Conservation (phyloP, 208 protist species). For the Porcisia deanei region DNA sequence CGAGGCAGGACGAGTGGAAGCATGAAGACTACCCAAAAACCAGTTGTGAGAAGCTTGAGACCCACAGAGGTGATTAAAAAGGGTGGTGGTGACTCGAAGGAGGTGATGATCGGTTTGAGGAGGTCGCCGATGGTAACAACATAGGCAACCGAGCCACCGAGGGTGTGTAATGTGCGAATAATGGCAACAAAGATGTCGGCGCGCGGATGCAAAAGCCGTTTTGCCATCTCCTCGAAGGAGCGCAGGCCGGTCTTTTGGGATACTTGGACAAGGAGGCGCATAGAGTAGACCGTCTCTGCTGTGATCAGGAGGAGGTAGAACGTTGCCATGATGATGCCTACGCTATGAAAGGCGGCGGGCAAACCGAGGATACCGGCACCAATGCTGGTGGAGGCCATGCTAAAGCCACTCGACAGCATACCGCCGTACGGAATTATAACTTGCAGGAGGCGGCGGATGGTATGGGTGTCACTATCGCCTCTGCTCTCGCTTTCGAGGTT, state of each 20-base stretch:
- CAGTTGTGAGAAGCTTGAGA: slow-evolving; percentile 19
- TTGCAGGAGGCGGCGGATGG: slow-evolving; percentile 13
- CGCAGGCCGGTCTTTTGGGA: slow-evolving; percentile 28
- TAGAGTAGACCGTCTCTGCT: slow-evolving; percentile 41
- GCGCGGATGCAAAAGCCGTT: slow-evolving; percentile 28
- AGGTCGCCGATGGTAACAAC: slow-evolving; percentile 53
- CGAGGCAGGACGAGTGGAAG: slow-evolving; percentile 50
- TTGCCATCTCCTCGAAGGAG: slow-evolving; percentile 42
- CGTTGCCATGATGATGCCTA: slow-evolving; percentile 36
- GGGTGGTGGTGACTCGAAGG: slow-evolving; percentile 8
- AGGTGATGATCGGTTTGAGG: slow-evolving; percentile 33
- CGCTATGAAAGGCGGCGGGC: slow-evolving; percentile 41
- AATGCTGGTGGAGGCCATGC: slow-evolving; percentile 41
- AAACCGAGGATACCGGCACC: slow-evolving; percentile 35
- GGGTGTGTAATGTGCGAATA: slow-evolving; percentile 34
- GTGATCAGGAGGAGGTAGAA: slow-evolving; percentile 40
- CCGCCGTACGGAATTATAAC: slow-evolving; percentile 46
- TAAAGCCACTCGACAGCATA: slow-evolving; percentile 42
- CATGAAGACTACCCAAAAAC: slow-evolving; percentile 50
- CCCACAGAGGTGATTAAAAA: slow-evolving; percentile 24
- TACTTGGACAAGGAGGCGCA: slow-evolving; percentile 38
- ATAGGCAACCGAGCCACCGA: slow-evolving; percentile 51
- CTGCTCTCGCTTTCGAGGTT: too few relatives aligned
- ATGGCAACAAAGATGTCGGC: slow-evolving; percentile 31
- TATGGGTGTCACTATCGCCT: slow-evolving; percentile 1